Evolutionary conservation across 495 filamentous ascomycete genomes (phyloP), one percentile per base, ranked within the genome.

Genomic region (Hypoxylon crocopeplum): DNA sequence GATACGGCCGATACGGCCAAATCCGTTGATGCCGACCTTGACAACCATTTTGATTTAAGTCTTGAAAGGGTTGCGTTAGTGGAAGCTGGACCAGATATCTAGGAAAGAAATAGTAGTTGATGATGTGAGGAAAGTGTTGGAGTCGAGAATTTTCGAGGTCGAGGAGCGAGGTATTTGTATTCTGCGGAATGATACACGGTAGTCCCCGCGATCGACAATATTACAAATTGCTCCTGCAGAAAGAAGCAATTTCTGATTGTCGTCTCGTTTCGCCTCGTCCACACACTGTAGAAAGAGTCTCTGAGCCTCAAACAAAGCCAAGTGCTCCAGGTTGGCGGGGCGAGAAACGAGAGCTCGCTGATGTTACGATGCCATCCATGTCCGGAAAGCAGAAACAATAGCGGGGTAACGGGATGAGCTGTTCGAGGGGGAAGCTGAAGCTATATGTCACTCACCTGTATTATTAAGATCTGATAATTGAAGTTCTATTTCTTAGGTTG

Each of bases 1-100:
- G 76, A 98, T 97, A 76, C 94, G 88, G 64, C 94, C 94, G 78
- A 98, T 98, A 78, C 94, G 93, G 82, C 94, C 94, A 83, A 98
- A 98, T 76, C 94, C 94, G 86, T 97, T 98, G 86, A 96, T 97
- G 69, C 92, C 92, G 69, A 95, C 91, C 86, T 93, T 80, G 70
- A 82, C 70, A 60, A 62, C 61, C 78, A 81, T 80, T 51, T 69
- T 81, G 22, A 48, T 55, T 41, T 64, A 53, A 46, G 40, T 70
- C 44, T 59, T 27, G n/a, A 36, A 48, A 47, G 58, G 20, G 51
- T 33, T 8, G 20, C 36, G 45, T 64, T 47, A 64, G 61, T 47
- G n/a, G n/a, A n/a, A n/a, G 4, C 8, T 34, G 7, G 12, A 64
- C 64, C 48, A 64, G 68, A 63, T 71, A 63, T 64, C 63, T 58